Evolutionary conservation across 129 eudicot species (phyloP).

Genomic region (Apium graveolens): DNA sequence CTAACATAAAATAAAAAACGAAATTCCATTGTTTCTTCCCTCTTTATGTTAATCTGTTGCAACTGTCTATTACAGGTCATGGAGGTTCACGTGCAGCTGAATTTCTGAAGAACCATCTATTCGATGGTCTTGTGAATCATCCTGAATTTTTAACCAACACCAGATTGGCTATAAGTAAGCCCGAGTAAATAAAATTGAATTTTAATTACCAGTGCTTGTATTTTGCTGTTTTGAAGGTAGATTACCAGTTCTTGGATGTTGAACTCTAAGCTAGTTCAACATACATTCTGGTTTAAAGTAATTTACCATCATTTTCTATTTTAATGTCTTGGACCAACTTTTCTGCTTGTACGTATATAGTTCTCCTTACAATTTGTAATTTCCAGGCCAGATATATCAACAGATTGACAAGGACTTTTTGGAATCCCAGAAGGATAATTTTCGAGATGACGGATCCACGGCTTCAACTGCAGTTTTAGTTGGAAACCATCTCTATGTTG

Average conservation of each 20-base stretch:
- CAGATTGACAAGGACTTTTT: constrained; percentile 61
- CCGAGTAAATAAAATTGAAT: neutral
- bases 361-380: constrained; percentile 12
- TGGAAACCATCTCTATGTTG: constrained; percentile 78
- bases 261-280: neutral
- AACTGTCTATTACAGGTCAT: constrained; percentile 51
- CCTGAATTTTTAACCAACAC: constrained; percentile 59
- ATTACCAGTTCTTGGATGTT: neutral
- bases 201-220: neutral
- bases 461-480: constrained; percentile 94
- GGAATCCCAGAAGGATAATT: constrained; percentile 75
- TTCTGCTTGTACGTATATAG: neutral
- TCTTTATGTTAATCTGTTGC: neutral
- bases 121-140: constrained; percentile 74
- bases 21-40: neutral
- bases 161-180: constrained; percentile 73
- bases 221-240: neutral
- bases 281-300: neutral
- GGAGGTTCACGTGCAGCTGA: constrained; percentile 94
- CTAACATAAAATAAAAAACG: neutral
- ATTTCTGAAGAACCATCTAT: constrained; percentile 63
- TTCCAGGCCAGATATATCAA: constrained; percentile 69
- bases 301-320: neutral
- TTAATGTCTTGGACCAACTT: neutral
- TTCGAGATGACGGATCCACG: constrained; percentile 90